phyloP scores from a whole-genome alignment of 257 asterid genomes.

The Rauvolfia tetraphylla region DNA sequence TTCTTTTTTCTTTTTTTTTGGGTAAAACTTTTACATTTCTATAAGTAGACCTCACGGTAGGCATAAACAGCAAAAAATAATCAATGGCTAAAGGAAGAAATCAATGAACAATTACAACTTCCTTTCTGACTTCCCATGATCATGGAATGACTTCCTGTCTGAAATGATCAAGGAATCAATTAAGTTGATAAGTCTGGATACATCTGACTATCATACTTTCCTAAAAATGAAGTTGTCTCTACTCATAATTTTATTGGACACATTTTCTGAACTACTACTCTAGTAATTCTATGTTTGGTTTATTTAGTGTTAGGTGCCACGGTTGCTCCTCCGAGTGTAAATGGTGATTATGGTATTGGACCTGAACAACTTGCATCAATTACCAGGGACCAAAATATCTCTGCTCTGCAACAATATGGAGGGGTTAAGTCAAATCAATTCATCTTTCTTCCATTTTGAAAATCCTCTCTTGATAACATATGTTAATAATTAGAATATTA shows the following conservation, averaged over 20 bases:
- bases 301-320: conserved; percentile 60
- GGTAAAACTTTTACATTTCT: no score
- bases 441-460: background rate
- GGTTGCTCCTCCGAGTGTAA: conserved; percentile 54
- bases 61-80: background rate
- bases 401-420: conserved; percentile 73
- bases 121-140: background rate
- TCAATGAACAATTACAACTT: background rate
- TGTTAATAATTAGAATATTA: conserved; percentile 4
- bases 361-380: conserved; percentile 73
- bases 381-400: conserved; percentile 60
- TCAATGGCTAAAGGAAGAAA: background rate
- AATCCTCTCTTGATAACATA: background rate
- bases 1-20: no score
- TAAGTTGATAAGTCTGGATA: background rate
- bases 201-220: background rate
- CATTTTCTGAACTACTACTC: conserved; percentile 9
- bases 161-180: no score
- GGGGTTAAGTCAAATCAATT: conserved; percentile 57
- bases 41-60: background rate
- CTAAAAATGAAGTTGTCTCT: background rate
- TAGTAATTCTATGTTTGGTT: conserved; percentile 22
- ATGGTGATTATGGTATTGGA: conserved; percentile 62
- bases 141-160: no score
- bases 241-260: background rate